Evolutionary conservation across 1,284 basidiomycete genomes (phyloP), one percentile per base, ranked within the genome.

Genomic region (Termitomyces sp.): DNA sequence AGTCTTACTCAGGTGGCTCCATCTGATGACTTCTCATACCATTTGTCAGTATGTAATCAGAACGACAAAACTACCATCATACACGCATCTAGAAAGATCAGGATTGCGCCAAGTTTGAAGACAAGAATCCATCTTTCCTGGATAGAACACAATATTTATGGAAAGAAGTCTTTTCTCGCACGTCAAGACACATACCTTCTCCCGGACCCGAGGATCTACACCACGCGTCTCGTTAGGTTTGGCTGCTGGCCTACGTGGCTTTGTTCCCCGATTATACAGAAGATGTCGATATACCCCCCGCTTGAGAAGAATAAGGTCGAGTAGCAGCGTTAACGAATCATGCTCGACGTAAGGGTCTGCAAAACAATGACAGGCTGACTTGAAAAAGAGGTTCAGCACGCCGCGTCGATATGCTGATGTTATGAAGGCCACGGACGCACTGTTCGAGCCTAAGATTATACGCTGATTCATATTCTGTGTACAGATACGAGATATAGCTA

Each of bases 261-360:
- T 76, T 1, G 84, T 72, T 4, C 84, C 89, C 40, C 91, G 76
- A 63, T 97, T 97, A 66, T 91, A 96, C n/a, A 97, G 72, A 21
- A 97, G 70, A 71, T 97, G 93, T 11, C 91, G 77, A 65, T 90
- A 96, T 1, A 95, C 93, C 19, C 84, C 84, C 18, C 89, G 78
- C 66, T 95, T 96, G 40, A 96, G 78, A 24, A 96, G 76, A 49
- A 96, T 88, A 8, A 96, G 75, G 68, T 96, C 93, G 41, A 96
- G 76, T 1, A 92, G 70, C 18, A 96, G 73, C 0, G 86, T 84
- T 47, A 94, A 72, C 0, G 78, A 72, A 58, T 93, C 91, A 58
- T 94, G 88, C 65, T 96, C 92, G 55, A 96, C 90, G 59, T 95
- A 91, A 53, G 90, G 91, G 67, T 97, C 93, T 0, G 86, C 86